Evolutionary conservation across 1,284 basidiomycete genomes (phyloP), one percentile per base, ranked within the genome.

Genomic region (Papiliotrema fonsecae): DNA sequence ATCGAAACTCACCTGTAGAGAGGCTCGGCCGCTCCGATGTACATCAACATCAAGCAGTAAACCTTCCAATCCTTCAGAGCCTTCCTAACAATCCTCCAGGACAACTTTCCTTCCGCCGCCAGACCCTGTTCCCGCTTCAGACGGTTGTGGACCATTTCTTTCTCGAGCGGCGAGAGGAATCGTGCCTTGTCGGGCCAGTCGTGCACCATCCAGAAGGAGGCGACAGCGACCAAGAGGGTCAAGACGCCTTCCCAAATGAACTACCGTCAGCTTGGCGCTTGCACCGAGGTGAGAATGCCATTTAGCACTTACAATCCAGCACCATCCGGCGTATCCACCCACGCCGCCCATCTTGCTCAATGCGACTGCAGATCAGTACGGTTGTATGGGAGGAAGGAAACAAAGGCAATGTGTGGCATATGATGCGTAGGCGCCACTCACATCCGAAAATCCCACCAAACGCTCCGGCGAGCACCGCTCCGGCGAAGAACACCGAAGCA

Each of bases 211-310:
- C 60, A 74, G 47, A 71, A 67, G 0, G 74, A 70, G 4, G 45
- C 50, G 38, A 61, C 45, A 35, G 63, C 75, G 31, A 73, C 55
- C 22, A 73, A 45, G 42, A 75, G 59, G 3, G 73, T 74, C n/a
- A 74, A 24, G 6, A 76, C 51, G 6, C 75, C 75, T 54, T 76
- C 75, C 45, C 75, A 70, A 54, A 76, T 74, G 64, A 77, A 76
- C 55, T 42, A 25, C 30, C 21, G 19, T 18, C 39, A 36, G 38
- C 16, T 38, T 36, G n/a, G 22, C 27, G 21, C 34, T 19, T 19
- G 18, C 24, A 30, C 24, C 4, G 34, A 26, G 13, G 19, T n/a
- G 30, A n/a, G 30, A 10, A 32, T 9, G 19, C 7, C 37, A 7
- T 13, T 5, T n/a, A 19, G n/a, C 6, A 60, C 63, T 57, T 41